Conservation (phyloP, 1,284 basidiomycete species). For the Ceratorhiza oryzae-sativae region DNA sequence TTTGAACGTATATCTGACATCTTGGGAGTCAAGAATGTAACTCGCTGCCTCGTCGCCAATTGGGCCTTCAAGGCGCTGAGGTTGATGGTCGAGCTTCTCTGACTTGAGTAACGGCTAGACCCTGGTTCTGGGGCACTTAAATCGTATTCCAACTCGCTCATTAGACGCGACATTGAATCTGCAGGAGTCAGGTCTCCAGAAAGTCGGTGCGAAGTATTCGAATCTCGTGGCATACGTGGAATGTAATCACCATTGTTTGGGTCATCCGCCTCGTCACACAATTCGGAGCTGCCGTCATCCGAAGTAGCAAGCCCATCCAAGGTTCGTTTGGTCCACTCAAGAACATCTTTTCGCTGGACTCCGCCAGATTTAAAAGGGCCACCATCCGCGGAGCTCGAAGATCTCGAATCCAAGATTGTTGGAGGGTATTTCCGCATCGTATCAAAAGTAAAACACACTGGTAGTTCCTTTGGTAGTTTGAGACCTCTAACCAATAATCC, state of each 20-base stretch:
- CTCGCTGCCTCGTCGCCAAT: slow-evolving; percentile 15
- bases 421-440: neutral
- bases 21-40: slow-evolving; percentile 15
- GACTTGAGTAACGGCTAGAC: neutral
- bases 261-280: neutral
- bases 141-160: slow-evolving; percentile 19
- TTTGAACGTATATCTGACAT: neutral
- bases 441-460: slow-evolving; percentile 33
- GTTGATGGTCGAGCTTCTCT: neutral
- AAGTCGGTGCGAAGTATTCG: neutral
- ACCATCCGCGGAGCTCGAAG: neutral
- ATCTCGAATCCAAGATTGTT: neutral
- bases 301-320: neutral
- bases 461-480: slow-evolving; percentile 24
- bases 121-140: neutral
- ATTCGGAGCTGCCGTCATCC: neutral
- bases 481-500: slow-evolving; percentile 14
- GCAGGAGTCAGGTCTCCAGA: neutral
- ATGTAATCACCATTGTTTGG: neutral
- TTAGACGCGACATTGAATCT: slow-evolving; percentile 7
- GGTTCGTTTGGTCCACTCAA: slow-evolving; percentile 18
- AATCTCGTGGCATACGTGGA: neutral
- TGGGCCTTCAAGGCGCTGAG: neutral
- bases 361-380: neutral
- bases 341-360: neutral